A percentile compares a stretch with the other conserved stretches of the same genome.
Evolutionary conservation across 345 rosid genomes (phyloP).

Genomic region (Stellera chamaejasme): DNA sequence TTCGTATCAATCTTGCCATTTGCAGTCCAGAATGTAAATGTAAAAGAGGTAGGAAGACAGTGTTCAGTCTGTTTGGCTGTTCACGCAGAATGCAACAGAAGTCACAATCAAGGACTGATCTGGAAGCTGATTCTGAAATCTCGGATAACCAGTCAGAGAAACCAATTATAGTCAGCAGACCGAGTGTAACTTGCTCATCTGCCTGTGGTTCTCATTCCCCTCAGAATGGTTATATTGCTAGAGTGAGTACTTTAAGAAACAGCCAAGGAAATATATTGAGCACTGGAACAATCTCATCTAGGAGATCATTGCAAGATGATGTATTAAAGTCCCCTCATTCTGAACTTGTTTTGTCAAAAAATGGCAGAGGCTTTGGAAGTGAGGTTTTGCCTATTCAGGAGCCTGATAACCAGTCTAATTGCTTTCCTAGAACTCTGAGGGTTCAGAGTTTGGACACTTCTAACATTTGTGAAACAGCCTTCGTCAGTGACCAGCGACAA

Average conservation of each 20-base stretch:
- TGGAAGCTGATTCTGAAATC: conserved; percentile 33
- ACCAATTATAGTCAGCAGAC: conserved; percentile 26
- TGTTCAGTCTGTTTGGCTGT: conserved; percentile 68
- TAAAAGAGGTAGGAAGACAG: conserved; percentile 41
- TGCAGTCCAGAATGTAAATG: conserved; percentile 37
- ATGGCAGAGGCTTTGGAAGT: conserved; percentile 14
- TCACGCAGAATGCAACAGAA: conserved; percentile 51
- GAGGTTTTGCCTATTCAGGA: conserved; percentile 16
- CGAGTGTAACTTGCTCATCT: conserved; percentile 22
- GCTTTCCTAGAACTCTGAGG: conserved; percentile 32
- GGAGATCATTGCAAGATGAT: conserved; percentile 26
- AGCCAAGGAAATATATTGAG: conserved; percentile 72
- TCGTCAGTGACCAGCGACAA: conserved; percentile 14
- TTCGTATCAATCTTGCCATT: conserved; percentile 55
- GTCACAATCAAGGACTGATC: conserved; percentile 28
- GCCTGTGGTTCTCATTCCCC: conserved; percentile 28
- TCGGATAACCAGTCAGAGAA: conserved; percentile 40
- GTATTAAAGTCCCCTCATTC: conserved; percentile 13
- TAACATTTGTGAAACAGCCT: conserved; percentile 11
- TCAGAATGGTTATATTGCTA: conserved; percentile 20
- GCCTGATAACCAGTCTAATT: conserved; percentile 28
- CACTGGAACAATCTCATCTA: conserved; percentile 31
- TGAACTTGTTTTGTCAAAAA: conserved; percentile 22
- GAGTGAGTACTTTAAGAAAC: conserved; percentile 47
- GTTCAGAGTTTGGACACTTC: conserved; percentile 22